These are phyloP conservation scores for Polychaeton citri DNA, from an alignment of 2,329 filamentous ascomycete species.

Conservation along the genomic window DNA sequence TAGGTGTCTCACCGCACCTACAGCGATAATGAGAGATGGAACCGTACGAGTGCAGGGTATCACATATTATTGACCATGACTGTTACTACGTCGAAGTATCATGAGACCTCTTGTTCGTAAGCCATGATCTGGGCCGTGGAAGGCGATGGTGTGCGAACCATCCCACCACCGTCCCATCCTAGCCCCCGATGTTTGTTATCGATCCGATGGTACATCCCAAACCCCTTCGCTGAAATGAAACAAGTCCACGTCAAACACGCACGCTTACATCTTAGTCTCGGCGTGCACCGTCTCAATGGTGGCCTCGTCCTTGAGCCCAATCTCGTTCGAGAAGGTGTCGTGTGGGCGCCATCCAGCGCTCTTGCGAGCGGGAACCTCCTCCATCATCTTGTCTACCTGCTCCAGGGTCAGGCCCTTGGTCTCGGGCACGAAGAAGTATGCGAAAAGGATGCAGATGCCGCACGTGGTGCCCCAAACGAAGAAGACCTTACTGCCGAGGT, in stretches of 20 bases:
- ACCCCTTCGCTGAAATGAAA: no score
- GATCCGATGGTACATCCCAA: no score
- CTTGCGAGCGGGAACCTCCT: conserved; percentile 32
- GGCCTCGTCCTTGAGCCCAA: neutral
- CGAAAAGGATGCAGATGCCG: conserved; percentile 19
- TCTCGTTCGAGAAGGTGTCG: conserved; percentile 17
- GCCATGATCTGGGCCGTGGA: no score
- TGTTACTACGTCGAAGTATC: no score
- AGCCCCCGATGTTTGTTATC: no score
- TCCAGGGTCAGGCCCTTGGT: conserved; percentile 27
- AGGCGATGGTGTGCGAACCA: no score
- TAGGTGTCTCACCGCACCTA: neutral
- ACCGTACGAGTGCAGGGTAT: no score
- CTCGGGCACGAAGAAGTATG: conserved; percentile 26
- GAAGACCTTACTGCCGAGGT: conserved; percentile 35
- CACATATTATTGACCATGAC: no score
- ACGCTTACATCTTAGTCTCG: neutral
- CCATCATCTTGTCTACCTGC: conserved; percentile 28
- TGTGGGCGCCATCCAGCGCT: conserved; percentile 18
- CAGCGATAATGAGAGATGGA: neutral
- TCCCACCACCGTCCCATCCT: no score
- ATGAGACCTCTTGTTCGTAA: no score
- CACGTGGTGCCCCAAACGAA: conserved; percentile 31
- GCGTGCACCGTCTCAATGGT: neutral
- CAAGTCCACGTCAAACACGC: no score